phyloP scores from a whole-genome alignment of 1,284 basidiomycete species.

The Cutaneotrichosporon sp. region DNA sequence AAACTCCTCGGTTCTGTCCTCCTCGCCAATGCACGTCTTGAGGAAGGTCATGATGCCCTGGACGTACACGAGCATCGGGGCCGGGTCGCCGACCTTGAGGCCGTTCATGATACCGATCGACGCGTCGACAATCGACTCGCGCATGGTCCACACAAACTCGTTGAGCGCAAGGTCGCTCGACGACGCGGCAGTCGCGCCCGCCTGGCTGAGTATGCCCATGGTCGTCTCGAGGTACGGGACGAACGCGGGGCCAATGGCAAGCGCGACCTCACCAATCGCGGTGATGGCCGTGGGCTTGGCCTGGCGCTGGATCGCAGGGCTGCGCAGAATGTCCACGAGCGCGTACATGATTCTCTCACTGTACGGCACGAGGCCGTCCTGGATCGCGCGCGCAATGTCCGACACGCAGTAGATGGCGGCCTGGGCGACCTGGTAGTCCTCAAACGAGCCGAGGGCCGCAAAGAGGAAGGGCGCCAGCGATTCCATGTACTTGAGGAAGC shows the following conservation, averaged over 20 bases:
- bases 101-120: conserved; percentile 93
- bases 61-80: conserved; percentile 64
- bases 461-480: conserved; percentile 88
- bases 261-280: conserved; percentile 94
- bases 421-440: conserved; percentile 92
- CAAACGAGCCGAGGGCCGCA: conserved; percentile 83
- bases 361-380: conserved; percentile 75
- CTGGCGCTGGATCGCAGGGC: conserved; percentile 80
- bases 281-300: conserved; percentile 95
- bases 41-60: conserved; percentile 75
- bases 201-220: conserved; percentile 87
- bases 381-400: conserved; percentile 87
- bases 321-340: conserved; percentile 85
- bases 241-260: conserved; percentile 82
- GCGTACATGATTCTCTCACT: conserved; percentile 84
- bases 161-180: conserved; percentile 52
- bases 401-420: conserved; percentile 94
- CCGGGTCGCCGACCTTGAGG: conserved; percentile 68
- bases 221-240: conserved; percentile 85
- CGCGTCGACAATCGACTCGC: conserved; percentile 94
- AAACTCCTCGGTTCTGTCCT: conserved; percentile 69
- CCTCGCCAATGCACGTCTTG: conserved; percentile 71
- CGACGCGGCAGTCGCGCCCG: conserved; percentile 75
- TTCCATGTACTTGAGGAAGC: conserved; percentile 81
- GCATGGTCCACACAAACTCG: conserved; percentile 84